Conservation (phyloP, 2,329 filamentous ascomycete genomes). For the Madurella fahalii region DNA sequence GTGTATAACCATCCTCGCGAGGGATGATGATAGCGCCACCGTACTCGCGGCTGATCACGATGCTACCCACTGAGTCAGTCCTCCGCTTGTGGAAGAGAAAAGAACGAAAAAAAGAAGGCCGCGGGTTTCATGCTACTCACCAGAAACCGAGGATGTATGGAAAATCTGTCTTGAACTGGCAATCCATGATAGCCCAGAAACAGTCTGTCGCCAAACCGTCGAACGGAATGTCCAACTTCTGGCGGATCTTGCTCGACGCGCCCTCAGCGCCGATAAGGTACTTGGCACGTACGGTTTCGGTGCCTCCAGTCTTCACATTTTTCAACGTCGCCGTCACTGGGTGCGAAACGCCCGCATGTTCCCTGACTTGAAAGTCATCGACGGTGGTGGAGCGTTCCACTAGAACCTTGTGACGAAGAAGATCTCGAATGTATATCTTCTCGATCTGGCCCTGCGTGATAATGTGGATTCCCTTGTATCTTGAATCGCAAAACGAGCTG, state of each 20-base stretch:
- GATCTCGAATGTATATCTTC: not conserved
- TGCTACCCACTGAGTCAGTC: not conserved
- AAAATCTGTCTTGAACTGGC: slow-evolving; percentile 1
- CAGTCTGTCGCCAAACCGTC: slow-evolving; percentile 24
- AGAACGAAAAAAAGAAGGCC: not conserved
- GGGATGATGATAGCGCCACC: slow-evolving; percentile 27
- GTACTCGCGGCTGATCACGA: slow-evolving; percentile 21
- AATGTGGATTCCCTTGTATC: not conserved
- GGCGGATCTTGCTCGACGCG: slow-evolving; percentile 14
- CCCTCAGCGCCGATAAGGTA: slow-evolving; percentile 19
- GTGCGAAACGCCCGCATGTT: not conserved
- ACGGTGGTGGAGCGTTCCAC: not conserved
- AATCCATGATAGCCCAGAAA: slow-evolving; percentile 10
- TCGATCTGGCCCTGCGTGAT: slow-evolving; percentile 2
- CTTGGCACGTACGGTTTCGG: slow-evolving; percentile 13
- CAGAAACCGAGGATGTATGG: not conserved
- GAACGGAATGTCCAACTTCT: slow-evolving; percentile 16
- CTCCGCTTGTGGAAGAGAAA: too few relatives aligned
- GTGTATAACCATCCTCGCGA: slow-evolving; percentile 19
- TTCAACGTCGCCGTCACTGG: not conserved
- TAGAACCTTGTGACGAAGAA: not conserved
- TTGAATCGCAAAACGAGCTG: not conserved
- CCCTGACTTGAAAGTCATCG: not conserved
- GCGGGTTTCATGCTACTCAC: not conserved
- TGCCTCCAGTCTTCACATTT: not conserved